Evolutionary conservation across 352 stramenopile genomes (phyloP).

Genomic region (Globisporangium rhizosaccharum): DNA sequence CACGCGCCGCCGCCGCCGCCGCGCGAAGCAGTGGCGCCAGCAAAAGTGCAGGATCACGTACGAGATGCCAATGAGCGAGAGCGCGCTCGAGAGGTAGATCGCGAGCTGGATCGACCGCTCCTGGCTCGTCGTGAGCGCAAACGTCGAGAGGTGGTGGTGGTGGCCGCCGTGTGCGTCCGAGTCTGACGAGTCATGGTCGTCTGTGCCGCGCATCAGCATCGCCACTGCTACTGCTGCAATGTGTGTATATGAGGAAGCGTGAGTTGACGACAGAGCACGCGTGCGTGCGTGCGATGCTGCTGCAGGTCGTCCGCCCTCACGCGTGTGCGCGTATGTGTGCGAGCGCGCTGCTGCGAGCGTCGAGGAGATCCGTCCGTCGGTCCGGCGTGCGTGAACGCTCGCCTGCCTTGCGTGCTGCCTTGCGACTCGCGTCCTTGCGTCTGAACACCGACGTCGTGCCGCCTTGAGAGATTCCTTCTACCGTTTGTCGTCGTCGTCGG

Average conservation of each 20-base stretch:
- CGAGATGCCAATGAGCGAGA: conserved; percentile 54
- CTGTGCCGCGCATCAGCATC: background rate
- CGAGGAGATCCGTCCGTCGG: too few relatives aligned
- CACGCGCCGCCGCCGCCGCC: conserved; percentile 8
- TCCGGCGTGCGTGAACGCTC: too few relatives aligned
- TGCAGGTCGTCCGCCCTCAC: too few relatives aligned
- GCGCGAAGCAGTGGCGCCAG: conserved; percentile 27
- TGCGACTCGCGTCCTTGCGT: too few relatives aligned
- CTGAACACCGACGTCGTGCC: too few relatives aligned
- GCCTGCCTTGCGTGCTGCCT: too few relatives aligned
- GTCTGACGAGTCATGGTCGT: background rate
- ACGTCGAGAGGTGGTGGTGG: background rate
- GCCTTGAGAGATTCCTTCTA: too few relatives aligned
- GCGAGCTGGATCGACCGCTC: conserved; percentile 31
- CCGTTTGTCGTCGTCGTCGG: too few relatives aligned
- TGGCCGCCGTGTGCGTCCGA: conserved; percentile 7
- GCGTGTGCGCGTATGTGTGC: too few relatives aligned
- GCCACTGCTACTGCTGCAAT: background rate
- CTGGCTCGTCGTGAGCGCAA: conserved; percentile 21
- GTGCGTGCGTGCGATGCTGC: background rate
- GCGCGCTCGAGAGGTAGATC: conserved; percentile 35
- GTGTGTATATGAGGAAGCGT: background rate
- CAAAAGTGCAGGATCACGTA: conserved; percentile 66
- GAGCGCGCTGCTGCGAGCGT: too few relatives aligned
- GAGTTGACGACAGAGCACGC: background rate